Evolutionary conservation across 345 rosid genomes (phyloP), one percentile per base, ranked within the genome.

Genomic region (Draba incana): DNA sequence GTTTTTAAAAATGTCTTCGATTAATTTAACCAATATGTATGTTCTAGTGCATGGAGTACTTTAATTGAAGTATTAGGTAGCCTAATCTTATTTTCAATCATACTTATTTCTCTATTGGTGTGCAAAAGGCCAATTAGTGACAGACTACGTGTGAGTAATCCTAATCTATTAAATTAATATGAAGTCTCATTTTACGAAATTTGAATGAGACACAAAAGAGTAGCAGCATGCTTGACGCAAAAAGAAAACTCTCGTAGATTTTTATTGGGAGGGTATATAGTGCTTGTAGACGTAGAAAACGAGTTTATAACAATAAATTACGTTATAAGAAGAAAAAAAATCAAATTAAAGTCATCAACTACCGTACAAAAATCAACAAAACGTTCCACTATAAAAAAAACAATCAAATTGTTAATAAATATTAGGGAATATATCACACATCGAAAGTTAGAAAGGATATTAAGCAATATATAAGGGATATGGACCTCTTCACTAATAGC

Each of bases 41-140:
- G 61, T 13, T 50, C 20, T 41, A 65, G 61, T 67, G 57, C 60
- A 46, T 37, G 47, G 27, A 61, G 61, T 67, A 61, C 30, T 67
- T 74, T 52, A 74, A 3, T 50, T 35, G 69, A 53, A 39, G 68
- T 39, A 55, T 68, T 75, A 75, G 74, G 78, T 68, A 68, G 54
- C 69, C 78, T 75, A 75, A 75, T 75, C 65, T 55, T 55, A 8
- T 51, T 52, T 61, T 39, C 59, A 48, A 30, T 53, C 67, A 67
- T 12, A 66, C 20, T 42, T 43, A 52, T 39, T 54, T 62, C 23
- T 60, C 64, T 48, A 47, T 31, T 75, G 59, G 46, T 24, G 13
- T 52, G 50, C 57, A 60, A 66, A 73, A 66, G 46, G 77, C 67
- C 72, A 73, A 35, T 49, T 48, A 49, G 61, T 48, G 57, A 63